Evolutionary conservation across 306 rosid species (phyloP).

Genomic region (Bauhinia variegata): DNA sequence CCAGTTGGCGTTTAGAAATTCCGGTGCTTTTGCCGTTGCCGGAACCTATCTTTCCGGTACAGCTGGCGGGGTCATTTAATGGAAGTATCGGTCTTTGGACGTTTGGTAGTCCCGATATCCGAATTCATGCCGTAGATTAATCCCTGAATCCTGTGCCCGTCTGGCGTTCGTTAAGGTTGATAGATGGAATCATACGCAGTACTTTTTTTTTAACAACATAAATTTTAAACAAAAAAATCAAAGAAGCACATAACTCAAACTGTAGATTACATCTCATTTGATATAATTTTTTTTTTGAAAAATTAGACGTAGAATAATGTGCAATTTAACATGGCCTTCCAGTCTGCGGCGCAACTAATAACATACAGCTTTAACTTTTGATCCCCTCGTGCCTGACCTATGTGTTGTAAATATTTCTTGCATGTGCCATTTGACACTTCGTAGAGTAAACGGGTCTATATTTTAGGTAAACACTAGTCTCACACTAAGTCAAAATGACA

Average conservation of each 20-base stretch:
- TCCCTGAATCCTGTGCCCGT: background rate
- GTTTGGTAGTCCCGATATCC: background rate
- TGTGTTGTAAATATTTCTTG: constrained; percentile 39
- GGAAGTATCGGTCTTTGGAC: too few relatives aligned
- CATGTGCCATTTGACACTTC: constrained; percentile 16
- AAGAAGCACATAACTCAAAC: too few relatives aligned
- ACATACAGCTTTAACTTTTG: constrained; percentile 9
- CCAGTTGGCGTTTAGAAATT: background rate
- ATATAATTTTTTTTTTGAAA: too few relatives aligned
- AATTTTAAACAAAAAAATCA: too few relatives aligned
- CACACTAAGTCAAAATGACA: constrained; percentile 43
- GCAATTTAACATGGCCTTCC: constrained; percentile 28
- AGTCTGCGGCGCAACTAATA: too few relatives aligned
- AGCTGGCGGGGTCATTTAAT: too few relatives aligned
- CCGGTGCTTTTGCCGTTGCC: background rate
- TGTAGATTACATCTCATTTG: too few relatives aligned
- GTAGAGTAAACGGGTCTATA: background rate
- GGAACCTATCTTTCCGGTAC: constrained; percentile 21
- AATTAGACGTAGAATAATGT: constrained; percentile 26
- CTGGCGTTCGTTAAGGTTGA: too few relatives aligned
- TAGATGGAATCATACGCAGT: background rate
- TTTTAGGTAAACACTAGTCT: constrained; percentile 19
- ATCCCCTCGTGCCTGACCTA: constrained; percentile 39
- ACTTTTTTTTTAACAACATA: too few relatives aligned
- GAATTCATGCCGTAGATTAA: background rate